Base-by-base conservation (phyloP, 345 rosid genomes). In the Arabidopsis arenosa region DNA sequence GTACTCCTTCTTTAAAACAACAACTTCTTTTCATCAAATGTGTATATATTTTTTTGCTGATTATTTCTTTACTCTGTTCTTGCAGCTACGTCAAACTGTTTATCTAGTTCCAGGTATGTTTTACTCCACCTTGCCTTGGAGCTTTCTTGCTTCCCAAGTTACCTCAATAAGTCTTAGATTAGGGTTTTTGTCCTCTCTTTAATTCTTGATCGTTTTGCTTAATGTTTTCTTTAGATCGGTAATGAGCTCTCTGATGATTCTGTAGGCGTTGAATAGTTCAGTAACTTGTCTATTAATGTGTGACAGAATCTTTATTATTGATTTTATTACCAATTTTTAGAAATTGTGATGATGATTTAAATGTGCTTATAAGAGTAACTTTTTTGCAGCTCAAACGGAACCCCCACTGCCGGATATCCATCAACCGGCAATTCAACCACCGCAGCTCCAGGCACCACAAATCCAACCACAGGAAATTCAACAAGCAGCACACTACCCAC, bases 81-180 rank as follows among this genome's bases (percentile, higher is more conserved):
- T 74, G 72, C 68, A 79, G 82, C 69, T 63, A 64, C 75, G 35
- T 75, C 79, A 28, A 79, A 39, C 66, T 79, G 75, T 56, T 70
- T 75, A 74, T 47, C 79, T 54, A 47, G 67, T 68, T 68, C 82
- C 11, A 41, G 79, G 82, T 79, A 79, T 9, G 62, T 68, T 28
- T 23, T 11, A 56, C 71, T 55, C 70, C 39, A 54, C 52, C 71
- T 36, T 21, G 7, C 33, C 66, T 47, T 45, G 33, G 40, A 66
- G 51, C 40, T 17, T n/a, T n/a, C n/a, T n/a, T n/a, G n/a, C n/a
- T n/a, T n/a, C n/a, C n/a, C n/a, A n/a, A n/a, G n/a, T n/a, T n/a
- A n/a, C n/a, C n/a, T n/a, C n/a, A n/a, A n/a, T n/a, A n/a, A n/a
- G n/a, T n/a, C n/a, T n/a, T 43, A 60, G 37, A 75, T 60, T 39